Conservation (phyloP, 2,329 filamentous ascomycete species). For the Pseudocercospora macadamiae region DNA sequence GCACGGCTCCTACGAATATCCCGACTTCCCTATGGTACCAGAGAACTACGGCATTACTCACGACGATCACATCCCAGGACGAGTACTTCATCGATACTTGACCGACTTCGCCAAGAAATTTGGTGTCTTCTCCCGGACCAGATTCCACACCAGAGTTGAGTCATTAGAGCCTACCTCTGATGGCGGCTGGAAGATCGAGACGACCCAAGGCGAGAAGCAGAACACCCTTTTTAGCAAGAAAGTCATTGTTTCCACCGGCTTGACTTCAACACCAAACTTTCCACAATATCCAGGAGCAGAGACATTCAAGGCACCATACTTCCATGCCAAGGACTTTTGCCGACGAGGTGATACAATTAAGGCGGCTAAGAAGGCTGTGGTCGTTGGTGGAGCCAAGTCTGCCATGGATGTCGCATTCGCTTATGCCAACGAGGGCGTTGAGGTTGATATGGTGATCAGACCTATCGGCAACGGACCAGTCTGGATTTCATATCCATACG, state of each 20-base stretch:
- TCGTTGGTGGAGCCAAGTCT: constrained; percentile 66
- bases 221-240: constrained; percentile 54
- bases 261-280: constrained; percentile 61
- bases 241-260: constrained; percentile 64
- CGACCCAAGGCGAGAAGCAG: constrained; percentile 25
- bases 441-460: constrained; percentile 62
- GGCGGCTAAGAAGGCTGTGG: constrained; percentile 48
- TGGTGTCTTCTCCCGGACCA: constrained; percentile 52
- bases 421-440: constrained; percentile 54
- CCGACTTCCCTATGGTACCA: constrained; percentile 69
- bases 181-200: constrained; percentile 29
- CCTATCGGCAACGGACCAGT: constrained; percentile 62
- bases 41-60: constrained; percentile 49
- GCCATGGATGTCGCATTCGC: constrained; percentile 66
- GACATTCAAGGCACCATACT: constrained; percentile 56
- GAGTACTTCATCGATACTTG: constrained; percentile 26
- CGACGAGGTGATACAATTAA: constrained; percentile 42
- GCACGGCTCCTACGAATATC: constrained; percentile 71
- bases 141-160: constrained; percentile 56
- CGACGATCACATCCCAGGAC: constrained; percentile 54
- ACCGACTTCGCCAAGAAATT: constrained; percentile 57
- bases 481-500: constrained; percentile 63
- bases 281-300: constrained; percentile 56
- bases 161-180: constrained; percentile 46
- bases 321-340: constrained; percentile 61